phyloP scores from a whole-genome alignment of 2,329 filamentous ascomycete genomes.

The Massarina eburnea region DNA sequence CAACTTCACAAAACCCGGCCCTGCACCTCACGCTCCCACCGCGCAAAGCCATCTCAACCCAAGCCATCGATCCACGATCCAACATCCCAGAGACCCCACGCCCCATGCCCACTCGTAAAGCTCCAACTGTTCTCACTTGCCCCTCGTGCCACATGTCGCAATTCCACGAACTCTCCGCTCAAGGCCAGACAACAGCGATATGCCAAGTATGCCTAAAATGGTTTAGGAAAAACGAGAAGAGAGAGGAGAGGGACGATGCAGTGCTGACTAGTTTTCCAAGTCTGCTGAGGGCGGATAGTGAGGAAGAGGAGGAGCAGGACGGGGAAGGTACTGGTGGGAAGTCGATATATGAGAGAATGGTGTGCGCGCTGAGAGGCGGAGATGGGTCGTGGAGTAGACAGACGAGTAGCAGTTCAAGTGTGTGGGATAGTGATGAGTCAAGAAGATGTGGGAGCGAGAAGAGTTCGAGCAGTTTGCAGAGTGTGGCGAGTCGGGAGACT shows the following conservation, averaged over 20 bases:
- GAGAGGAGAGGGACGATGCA: neutral
- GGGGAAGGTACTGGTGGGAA: neutral
- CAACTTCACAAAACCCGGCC: neutral
- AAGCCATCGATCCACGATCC: neutral
- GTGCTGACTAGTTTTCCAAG: constrained; percentile 15
- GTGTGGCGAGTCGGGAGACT: too few relatives aligned
- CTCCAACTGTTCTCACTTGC: constrained; percentile 1
- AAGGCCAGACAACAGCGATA: neutral
- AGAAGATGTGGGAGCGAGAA: neutral
- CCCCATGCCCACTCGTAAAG: neutral
- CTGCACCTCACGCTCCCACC: neutral
- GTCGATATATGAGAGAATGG: neutral
- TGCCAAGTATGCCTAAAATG: constrained; percentile 10
- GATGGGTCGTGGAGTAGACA: neutral
- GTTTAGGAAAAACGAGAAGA: constrained; percentile 6
- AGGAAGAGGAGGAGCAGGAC: neutral
- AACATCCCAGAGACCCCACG: neutral
- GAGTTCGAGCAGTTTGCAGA: neutral
- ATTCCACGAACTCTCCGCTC: neutral
- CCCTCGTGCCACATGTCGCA: constrained; percentile 1
- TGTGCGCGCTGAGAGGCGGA: neutral
- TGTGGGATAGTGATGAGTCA: neutral
- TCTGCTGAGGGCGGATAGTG: constrained; percentile 5
- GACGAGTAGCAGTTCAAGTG: neutral
- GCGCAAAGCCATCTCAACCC: neutral